Percentiles rank a stretch among this genome's conserved stretches.
These are phyloP conservation scores for Talaromyces verruculosus DNA, from an alignment of 2,329 filamentous ascomycete genomes.

Conservation along the genomic window DNA sequence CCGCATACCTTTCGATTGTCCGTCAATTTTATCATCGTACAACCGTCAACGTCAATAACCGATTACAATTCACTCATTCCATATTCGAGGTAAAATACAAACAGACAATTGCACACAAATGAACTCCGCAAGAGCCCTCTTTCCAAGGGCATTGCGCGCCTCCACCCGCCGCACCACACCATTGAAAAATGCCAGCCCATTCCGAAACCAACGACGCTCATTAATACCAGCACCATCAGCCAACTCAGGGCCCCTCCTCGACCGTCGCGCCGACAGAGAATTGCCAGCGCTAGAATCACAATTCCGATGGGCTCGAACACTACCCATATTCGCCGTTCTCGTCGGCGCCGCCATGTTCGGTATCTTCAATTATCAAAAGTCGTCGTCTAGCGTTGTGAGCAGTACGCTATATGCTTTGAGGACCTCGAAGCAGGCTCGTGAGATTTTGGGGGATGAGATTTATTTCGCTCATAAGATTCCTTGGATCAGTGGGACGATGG, in stretches of 20 bases:
- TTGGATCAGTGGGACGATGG: conserved; percentile 84
- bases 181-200: conserved; percentile 14
- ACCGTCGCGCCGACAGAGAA: conserved; percentile 54
- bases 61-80: not conserved
- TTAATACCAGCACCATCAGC: conserved; percentile 53
- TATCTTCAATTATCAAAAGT: conserved; percentile 99
- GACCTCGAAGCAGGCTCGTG: conserved; percentile 71
- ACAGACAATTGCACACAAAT: not conserved
- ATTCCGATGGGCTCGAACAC: conserved; percentile 67
- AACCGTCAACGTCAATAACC: not conserved
- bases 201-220: conserved; percentile 39
- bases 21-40: not conserved
- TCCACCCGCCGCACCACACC: not conserved
- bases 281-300: conserved; percentile 47
- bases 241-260: conserved; percentile 53
- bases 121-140: conserved; percentile 5
- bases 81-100: not conserved
- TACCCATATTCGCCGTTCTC: conserved; percentile 76
- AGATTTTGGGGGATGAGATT: conserved; percentile 80
- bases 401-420: conserved; percentile 90
- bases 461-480: conserved; percentile 77
- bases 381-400: conserved; percentile 79
- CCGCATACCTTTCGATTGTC: not conserved
- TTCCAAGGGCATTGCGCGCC: conserved; percentile 15
- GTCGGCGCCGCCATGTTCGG: conserved; percentile 71